Evolutionary conservation across 768 basidiomycete species (phyloP), one percentile per base, ranked within the genome.

Genomic region (Collybia sp.): DNA sequence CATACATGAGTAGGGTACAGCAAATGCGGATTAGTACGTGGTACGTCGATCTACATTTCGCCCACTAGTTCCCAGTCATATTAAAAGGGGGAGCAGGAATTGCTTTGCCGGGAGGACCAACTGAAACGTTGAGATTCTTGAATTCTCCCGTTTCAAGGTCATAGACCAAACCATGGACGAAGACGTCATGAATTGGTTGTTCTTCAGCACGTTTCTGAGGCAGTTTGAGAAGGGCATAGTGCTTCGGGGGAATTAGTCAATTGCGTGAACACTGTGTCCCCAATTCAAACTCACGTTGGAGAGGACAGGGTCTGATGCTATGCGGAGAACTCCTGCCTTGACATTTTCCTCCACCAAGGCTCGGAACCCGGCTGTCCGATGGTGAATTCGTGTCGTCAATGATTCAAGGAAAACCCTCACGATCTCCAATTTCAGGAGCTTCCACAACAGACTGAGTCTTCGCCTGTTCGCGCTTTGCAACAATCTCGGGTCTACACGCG

Each of bases 151-250:
- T 73, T 51, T 72, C 74, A 46, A 82, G 66, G 43, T 81, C 73
- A 47, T 80, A 81, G 30, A 83, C 73, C 76, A 76, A 82, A 5
- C 80, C 81, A 37, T 83, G 79, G 4, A 83, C 57, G 49, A 61
- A 69, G 1, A 70, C 58, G 11, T 62, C 58, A 18, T 53, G 46
- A 12, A 48, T 20, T 5, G 59, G 45, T 47, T 54, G 9, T 35
- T 3, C 25, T 25, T 46, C 56, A 31, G 49, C 40, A 34, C 54
- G 47, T 32, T 50, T 50, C 16, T 47, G 16, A 15, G 38, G 39
- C n/a, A 42, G 17, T n/a, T 41, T 49, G 2, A 60, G 50, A 3
- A 53, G 47, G 6, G 55, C 56, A 43, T 54, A 61, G 44, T 61
- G 60, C 59, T 61, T 30, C 2, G 2, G 46, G 20, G 20, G 10